Base-by-base conservation (phyloP, 2,329 filamentous ascomycete species). In the Verticillium dahliae region DNA sequence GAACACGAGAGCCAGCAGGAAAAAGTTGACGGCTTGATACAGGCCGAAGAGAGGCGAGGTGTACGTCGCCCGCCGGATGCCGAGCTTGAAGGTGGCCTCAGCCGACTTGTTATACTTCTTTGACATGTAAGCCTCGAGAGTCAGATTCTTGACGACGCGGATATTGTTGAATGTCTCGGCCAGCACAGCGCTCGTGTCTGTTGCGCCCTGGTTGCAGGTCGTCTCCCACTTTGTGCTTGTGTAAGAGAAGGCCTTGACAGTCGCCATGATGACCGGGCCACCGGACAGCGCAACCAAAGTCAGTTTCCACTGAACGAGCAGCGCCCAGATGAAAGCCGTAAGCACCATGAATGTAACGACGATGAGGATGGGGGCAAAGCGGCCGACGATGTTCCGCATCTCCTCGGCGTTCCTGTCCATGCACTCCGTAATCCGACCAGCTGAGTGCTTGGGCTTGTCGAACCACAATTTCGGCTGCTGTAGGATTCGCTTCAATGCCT, bases 351-450 rank as follows among this genome's bases (percentile, higher is more conserved):
- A 74, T 0, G 80, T 70, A 3, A 90, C 87, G 10, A 89, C 84
- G 14, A 93, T 79, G 1, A 89, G 73, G 60, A 90, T 85, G 1
- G 90, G 89, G 0, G 88, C 81, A 69, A 97, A 96, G 1, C 90
- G 85, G 1, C 90, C 90, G 0, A 96, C 81, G 0, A 98, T 77
- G 67, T 91, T 92, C 9, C 90, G 85, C 85, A 95, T 93, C 70
- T 97, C 92, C 71, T 98, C 92, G 0, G 89, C 90, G 68, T 91
- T 90, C 15, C 89, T 84, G 68, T 96, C 91, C 0, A 98, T 81
- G 55, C 84, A 89, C 63, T 91, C 87, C 1, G 82, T 86, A 52
- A 98, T 80, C 1, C 81, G 80, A 1, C 80, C 78, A 0, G 89
- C 77, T 0, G 82, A 85, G 71, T 95, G 90, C 38, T 80, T 79